phyloP scores from a whole-genome alignment of 331 rosid species.

The Acacia pycnantha region DNA sequence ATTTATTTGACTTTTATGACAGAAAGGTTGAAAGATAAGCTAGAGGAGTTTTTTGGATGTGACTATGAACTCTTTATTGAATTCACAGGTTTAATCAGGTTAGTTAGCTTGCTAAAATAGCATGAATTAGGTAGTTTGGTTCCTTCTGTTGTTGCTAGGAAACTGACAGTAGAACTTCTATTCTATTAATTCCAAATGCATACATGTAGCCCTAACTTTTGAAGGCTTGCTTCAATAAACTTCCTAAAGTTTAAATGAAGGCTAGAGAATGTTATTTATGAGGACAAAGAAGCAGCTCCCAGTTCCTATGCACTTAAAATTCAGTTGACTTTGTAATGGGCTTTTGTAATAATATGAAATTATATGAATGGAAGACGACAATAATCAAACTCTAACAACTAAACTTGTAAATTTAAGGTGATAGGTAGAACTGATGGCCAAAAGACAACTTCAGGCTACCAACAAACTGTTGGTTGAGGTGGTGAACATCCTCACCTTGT shows the following conservation, averaged over 20 bases:
- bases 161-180: background rate
- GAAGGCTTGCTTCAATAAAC: background rate
- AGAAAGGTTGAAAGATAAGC: slow-evolving; percentile 90
- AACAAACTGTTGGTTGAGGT: too few relatives aligned
- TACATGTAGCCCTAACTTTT: background rate
- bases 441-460: too few relatives aligned
- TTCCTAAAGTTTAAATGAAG: background rate
- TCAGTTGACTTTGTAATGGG: background rate
- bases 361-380: background rate
- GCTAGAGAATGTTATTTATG: background rate
- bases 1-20: slow-evolving; percentile 17
- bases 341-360: background rate
- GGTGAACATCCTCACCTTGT: too few relatives aligned
- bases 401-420: background rate
- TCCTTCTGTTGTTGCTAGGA: slow-evolving; percentile 9
- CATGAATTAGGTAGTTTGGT: background rate
- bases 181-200: background rate
- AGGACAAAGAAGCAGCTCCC: background rate
- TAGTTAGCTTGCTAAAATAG: background rate
- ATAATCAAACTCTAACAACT: background rate
- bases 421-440: too few relatives aligned
- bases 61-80: slow-evolving; percentile 81
- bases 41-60: slow-evolving; percentile 82
- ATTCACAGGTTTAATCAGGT: slow-evolving; percentile 96
- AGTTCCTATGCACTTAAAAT: background rate